Percentiles rank a stretch among this genome's conserved stretches.
phyloP scores from a whole-genome alignment of 2,329 filamentous ascomycete genomes.

The Grosmannia clavigera region DNA sequence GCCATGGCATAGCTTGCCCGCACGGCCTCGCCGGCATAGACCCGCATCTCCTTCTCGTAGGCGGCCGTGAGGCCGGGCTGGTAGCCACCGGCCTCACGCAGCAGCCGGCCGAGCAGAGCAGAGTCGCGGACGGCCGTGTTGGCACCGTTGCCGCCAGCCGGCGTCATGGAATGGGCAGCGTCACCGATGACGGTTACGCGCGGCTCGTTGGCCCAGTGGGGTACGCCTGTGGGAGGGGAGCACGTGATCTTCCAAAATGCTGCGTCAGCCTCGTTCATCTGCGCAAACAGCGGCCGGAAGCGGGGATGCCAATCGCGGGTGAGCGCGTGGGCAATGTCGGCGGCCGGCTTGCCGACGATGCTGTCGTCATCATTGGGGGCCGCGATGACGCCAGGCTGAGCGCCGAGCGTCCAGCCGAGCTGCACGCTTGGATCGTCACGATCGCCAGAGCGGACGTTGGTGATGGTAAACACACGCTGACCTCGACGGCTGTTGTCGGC shows the following conservation, averaged over 20 bases:
- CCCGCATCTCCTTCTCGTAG: constrained; percentile 51
- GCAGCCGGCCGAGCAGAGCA: constrained; percentile 37
- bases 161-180: constrained; percentile 46
- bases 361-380: constrained; percentile 48
- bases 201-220: constrained; percentile 45
- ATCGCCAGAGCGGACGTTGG: constrained; percentile 48
- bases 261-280: constrained; percentile 43
- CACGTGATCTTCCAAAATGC: constrained; percentile 58
- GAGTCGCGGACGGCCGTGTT: constrained; percentile 45
- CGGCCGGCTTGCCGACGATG: constrained; percentile 43
- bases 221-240: constrained; percentile 45
- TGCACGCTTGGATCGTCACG: constrained; percentile 43
- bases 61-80: constrained; percentile 38
- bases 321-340: constrained; percentile 42
- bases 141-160: constrained; percentile 41
- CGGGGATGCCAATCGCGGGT: constrained; percentile 42
- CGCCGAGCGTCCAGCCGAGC: constrained; percentile 54
- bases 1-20: constrained; percentile 38
- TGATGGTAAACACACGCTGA: constrained; percentile 43
- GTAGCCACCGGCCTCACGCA: constrained; percentile 40
- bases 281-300: constrained; percentile 42
- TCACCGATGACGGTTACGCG: constrained; percentile 48
- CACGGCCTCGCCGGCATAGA: constrained; percentile 46
- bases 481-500: constrained; percentile 32
- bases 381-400: constrained; percentile 41